Conservation (phyloP, 2,329 filamentous ascomycete species). For the Clonostachys rosea region DNA sequence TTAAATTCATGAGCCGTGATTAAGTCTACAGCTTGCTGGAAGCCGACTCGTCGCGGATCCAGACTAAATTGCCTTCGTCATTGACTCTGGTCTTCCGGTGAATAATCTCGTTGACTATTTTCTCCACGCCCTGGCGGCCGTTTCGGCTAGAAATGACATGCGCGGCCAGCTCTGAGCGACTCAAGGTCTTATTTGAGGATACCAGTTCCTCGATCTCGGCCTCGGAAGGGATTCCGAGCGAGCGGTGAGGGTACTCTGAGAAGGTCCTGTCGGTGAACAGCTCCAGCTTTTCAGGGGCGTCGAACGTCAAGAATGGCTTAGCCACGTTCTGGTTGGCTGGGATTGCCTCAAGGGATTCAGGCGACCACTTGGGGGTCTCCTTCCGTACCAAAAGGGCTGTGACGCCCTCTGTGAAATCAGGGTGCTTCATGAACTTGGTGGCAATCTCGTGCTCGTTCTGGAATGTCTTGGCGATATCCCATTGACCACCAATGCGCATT, state of each 20-base stretch:
- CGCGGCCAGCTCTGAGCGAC: conserved; percentile 54
- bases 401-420: conserved; percentile 92
- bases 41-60: conserved; percentile 21
- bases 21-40: conserved; percentile 10
- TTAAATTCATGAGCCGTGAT: too few relatives aligned
- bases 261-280: conserved; percentile 64
- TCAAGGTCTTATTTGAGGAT: conserved; percentile 6
- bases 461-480: conserved; percentile 84
- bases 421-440: conserved; percentile 81
- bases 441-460: conserved; percentile 82
- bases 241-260: conserved; percentile 64
- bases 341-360: conserved; percentile 67
- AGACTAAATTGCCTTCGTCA: conserved; percentile 33
- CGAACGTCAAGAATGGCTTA: conserved; percentile 63
- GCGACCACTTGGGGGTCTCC: conserved; percentile 69
- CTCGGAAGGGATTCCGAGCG: conserved; percentile 74
- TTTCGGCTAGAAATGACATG: conserved; percentile 56
- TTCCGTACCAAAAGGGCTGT: conserved; percentile 72
- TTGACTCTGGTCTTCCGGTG: conserved; percentile 52
- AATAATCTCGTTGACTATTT: conserved; percentile 66
- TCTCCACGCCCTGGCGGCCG: conserved; percentile 64
- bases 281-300: conserved; percentile 40
- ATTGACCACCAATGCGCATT: conserved; percentile 69
- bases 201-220: conserved; percentile 17
- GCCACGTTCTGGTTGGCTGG: conserved; percentile 45